phyloP scores from a whole-genome alignment of 2,329 filamentous ascomycete genomes.

The Epichloe sibirici region DNA sequence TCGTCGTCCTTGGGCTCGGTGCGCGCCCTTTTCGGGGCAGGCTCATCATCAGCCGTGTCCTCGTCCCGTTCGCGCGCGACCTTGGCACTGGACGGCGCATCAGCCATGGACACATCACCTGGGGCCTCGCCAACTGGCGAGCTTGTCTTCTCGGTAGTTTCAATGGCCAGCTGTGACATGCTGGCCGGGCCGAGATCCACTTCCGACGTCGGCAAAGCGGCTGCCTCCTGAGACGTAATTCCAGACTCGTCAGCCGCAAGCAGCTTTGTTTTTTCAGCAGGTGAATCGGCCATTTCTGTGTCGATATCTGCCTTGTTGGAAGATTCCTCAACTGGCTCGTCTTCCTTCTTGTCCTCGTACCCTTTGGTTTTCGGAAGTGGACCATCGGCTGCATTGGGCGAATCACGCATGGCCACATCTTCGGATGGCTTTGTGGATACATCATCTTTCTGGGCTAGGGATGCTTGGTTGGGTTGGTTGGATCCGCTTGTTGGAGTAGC shows the following conservation, averaged over 20 bases:
- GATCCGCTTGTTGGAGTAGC: background rate
- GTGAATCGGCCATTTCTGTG: conserved; percentile 16
- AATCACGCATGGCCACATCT: background rate
- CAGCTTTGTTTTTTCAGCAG: conserved; percentile 7
- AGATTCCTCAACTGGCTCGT: background rate
- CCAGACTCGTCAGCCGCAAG: conserved; percentile 9
- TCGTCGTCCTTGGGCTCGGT: conserved; percentile 45
- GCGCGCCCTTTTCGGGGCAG: conserved; percentile 68
- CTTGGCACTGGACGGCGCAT: conserved; percentile 45
- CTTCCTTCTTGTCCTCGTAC: background rate
- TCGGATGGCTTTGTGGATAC: background rate
- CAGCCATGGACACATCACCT: conserved; percentile 40
- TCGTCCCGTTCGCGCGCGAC: conserved; percentile 66
- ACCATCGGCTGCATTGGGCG: background rate
- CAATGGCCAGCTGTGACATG: conserved; percentile 27
- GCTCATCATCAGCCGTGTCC: conserved; percentile 51
- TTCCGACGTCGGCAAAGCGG: conserved; percentile 19
- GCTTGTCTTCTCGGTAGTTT: conserved; percentile 19
- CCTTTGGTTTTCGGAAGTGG: background rate
- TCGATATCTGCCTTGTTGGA: conserved; percentile 7
- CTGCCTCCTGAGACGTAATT: conserved; percentile 8
- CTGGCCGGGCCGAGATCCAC: conserved; percentile 23
- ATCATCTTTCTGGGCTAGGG: background rate
- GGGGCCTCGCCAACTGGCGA: conserved; percentile 16
- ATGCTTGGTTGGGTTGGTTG: background rate